Base-by-base conservation (phyloP, 2,329 filamentous ascomycete genomes). In the Colletotrichum sublineola region DNA sequence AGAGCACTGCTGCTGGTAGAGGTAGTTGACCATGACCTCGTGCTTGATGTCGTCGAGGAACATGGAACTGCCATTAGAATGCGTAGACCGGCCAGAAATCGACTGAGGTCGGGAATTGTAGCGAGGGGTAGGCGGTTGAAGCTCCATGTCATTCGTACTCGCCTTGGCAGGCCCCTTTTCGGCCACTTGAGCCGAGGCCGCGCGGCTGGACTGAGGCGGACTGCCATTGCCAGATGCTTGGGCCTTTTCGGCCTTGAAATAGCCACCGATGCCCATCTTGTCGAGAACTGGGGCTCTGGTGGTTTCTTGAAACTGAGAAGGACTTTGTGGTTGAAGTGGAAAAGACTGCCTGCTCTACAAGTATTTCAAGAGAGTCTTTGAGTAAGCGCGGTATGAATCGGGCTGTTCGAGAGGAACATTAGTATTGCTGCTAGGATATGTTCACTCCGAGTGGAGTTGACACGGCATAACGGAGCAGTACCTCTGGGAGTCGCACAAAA, bases 11-110 rank as follows among this genome's bases (percentile, higher is more conserved):
- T 95, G 92, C 80, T 95, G 93, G 81, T 94, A 94, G 36, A 95
- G 85, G 79, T 94, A 94, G 82, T 93, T 94, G 73, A 93, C 92
- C 92, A 95, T 95, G 73, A 95, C 91, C 80, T 95, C 93, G 78
- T 94, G 91, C 81, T 92, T 93, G 81, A 94, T 92, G 74, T 93
- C 92, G 72, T 93, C 91, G 14, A 93, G 81, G 72, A 92, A 87
- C 68, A 87, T 81, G 50, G 87, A 89, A 77, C 86, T 89, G 60
- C 81, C 81, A 33, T 78, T 81, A 20, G 86, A 88, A 38, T 80
- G 80, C 20, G 81, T 80, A n/a, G 87, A 88, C 53, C 80, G 82
- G 38, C 80, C 85, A 0, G 86, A 87, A 42, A 88, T 78, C 0
- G 89, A 91, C 75, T 84, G 84, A 62, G 87, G 86, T 24, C 87